A percentile compares a stretch with the other conserved stretches of the same genome.
phyloP scores from a whole-genome alignment of 1,284 basidiomycete species.

The Tilletia indica region DNA sequence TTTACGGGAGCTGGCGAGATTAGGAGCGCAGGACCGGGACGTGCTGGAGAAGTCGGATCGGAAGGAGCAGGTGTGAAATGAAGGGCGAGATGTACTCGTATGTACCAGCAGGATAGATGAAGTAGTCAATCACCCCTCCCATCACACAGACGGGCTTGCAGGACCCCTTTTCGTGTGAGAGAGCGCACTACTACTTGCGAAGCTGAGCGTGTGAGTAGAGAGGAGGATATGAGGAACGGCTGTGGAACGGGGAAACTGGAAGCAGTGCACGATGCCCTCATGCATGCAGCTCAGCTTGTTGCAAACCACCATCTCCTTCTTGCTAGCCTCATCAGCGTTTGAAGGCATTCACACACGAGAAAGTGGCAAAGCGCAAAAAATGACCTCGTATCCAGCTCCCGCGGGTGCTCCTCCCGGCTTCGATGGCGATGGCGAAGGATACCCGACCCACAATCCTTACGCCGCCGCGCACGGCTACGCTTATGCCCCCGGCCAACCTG shows the following conservation, averaged over 20 bases:
- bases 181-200: too few relatives aligned
- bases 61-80: not conserved
- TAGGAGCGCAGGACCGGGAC: conserved; percentile 11
- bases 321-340: not conserved
- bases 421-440: not conserved
- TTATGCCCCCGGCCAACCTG: not conserved
- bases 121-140: too few relatives aligned
- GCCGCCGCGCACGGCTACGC: not conserved
- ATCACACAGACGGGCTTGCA: too few relatives aligned
- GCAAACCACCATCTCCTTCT: not conserved
- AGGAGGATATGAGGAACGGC: too few relatives aligned
- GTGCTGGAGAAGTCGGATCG: not conserved
- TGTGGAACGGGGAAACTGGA: too few relatives aligned
- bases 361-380: not conserved
- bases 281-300: too few relatives aligned
- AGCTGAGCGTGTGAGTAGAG: too few relatives aligned
- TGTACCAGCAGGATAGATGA: too few relatives aligned
- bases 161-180: too few relatives aligned
- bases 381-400: conserved; percentile 8
- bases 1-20: not conserved
- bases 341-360: not conserved
- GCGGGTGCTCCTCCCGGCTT: not conserved
- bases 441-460: conserved; percentile 16
- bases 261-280: too few relatives aligned
- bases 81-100: too few relatives aligned